Base-by-base conservation (phyloP, 2,329 filamentous ascomycete species). In the Elsinoe batatas region DNA sequence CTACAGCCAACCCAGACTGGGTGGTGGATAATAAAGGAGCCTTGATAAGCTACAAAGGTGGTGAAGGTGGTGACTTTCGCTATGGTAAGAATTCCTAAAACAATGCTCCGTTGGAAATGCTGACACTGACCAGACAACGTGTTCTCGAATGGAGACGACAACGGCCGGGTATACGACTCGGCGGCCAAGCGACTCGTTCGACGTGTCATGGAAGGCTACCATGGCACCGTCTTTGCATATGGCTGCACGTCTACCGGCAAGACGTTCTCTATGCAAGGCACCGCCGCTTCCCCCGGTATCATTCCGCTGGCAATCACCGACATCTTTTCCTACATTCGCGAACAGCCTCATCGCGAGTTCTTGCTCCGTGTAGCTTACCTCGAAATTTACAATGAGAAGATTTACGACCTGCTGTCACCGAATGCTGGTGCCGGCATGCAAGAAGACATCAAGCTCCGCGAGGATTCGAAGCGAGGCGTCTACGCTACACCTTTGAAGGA, bases 211-310 rank as follows among this genome's bases (percentile, higher is more conserved):
- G 93, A 98, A 74, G 93, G 93, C 40, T 98, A 97, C 69, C 91
- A 97, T 66, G 93, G 91, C 58, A 98, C 93, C 1, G 93, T 98
- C 20, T 97, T 98, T 69, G 91, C 91, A 15, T 98, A 98, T 69
- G 93, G 93, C 67, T 97, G 97, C 91, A 98, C 93, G 3, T 93
- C 93, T 59, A 97, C 93, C 0, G 93, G 93, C 63, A 98, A 98
- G 75, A 98, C 93, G 0, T 98, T 97, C 69, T 97, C 91, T 37
- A 98, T 98, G 93, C 93, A 98, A 74, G 93, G 93, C 63, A 98
- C 93, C 10, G 90, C 91, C 44, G 88, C 88, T 2, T 95, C 90
- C 37, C 93, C 93, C 1, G 93, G 93, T 73, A 93, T 98, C 26
- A 98, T 98, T 56, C 93, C 93, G 5, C 77, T 97, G 37, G 93